phyloP scores from a whole-genome alignment of 2,329 filamentous ascomycete genomes.

The Orbilia quercus region DNA sequence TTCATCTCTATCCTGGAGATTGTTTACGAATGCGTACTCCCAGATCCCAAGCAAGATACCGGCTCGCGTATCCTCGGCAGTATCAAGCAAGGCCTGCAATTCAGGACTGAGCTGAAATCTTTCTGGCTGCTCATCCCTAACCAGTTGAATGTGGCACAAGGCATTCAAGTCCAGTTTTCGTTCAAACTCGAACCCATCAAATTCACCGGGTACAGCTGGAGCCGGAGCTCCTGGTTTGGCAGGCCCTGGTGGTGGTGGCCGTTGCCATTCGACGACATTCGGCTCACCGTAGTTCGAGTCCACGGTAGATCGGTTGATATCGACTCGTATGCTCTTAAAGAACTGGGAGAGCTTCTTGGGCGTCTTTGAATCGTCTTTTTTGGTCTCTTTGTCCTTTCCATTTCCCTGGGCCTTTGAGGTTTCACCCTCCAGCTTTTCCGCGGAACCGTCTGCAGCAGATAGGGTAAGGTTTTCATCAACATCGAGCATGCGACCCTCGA shows the following conservation, averaged over 20 bases:
- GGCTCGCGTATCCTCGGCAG: slow-evolving; percentile 84
- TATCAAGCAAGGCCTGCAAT: slow-evolving; percentile 85
- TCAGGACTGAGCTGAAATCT: slow-evolving; percentile 81
- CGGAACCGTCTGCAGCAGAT: background rate
- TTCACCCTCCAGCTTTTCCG: slow-evolving; percentile 37
- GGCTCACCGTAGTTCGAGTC: slow-evolving; percentile 72
- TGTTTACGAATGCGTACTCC: slow-evolving; percentile 90
- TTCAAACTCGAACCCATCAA: slow-evolving; percentile 92
- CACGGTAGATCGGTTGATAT: slow-evolving; percentile 70
- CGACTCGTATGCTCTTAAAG: slow-evolving; percentile 80
- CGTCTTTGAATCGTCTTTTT: slow-evolving; percentile 66
- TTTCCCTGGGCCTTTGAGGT: slow-evolving; percentile 64
- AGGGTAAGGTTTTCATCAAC: slow-evolving; percentile 66
- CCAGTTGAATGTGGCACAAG: slow-evolving; percentile 88
- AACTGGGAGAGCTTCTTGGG: slow-evolving; percentile 77
- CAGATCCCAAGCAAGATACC: slow-evolving; percentile 91
- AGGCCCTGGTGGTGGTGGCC: slow-evolving; percentile 71
- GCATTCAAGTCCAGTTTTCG: slow-evolving; percentile 90
- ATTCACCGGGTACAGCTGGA: slow-evolving; percentile 73
- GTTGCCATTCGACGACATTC: slow-evolving; percentile 83
- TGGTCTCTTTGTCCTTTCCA: slow-evolving; percentile 64
- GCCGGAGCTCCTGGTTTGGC: slow-evolving; percentile 67
- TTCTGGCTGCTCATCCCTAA: slow-evolving; percentile 85
- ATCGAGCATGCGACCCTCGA: slow-evolving; percentile 85
- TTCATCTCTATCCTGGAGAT: slow-evolving; percentile 92